Evolutionary conservation across 2,329 filamentous ascomycete genomes (phyloP).

Genomic region (Diplodia seriata): DNA sequence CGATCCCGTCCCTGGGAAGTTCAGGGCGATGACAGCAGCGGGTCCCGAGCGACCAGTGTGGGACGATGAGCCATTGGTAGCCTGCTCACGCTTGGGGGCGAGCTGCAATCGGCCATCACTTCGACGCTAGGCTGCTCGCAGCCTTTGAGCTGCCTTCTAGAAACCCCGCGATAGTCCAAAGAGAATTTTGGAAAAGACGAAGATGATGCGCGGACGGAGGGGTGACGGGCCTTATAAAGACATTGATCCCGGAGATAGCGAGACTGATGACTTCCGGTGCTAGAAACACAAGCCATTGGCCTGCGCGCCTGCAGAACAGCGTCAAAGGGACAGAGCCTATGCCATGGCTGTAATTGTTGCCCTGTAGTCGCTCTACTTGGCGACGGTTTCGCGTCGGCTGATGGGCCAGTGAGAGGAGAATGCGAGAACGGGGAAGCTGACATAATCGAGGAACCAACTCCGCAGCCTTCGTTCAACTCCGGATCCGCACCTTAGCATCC

Average conservation of each 20-base stretch:
- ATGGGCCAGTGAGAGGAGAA: background rate
- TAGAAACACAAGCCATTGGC: background rate
- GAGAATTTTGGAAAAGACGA: background rate
- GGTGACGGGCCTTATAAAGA: background rate
- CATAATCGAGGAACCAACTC: background rate
- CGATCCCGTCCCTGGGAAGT: background rate
- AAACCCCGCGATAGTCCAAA: background rate
- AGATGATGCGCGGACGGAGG: slow-evolving; percentile 6
- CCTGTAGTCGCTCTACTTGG: background rate
- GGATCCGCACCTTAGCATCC: background rate
- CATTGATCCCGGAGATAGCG: slow-evolving; percentile 1
- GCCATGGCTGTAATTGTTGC: background rate
- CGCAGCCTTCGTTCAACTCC: background rate
- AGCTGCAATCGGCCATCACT: too few species aligned
- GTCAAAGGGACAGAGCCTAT: background rate
- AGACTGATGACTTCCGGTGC: slow-evolving; percentile 1
- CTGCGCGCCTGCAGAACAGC: background rate
- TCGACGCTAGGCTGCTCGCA: background rate
- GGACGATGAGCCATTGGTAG: background rate
- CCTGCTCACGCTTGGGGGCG: background rate
- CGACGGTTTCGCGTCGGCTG: background rate
- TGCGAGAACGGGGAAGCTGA: background rate
- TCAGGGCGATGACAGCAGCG: background rate
- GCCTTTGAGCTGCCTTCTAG: background rate
- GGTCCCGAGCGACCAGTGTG: background rate